A percentile compares a stretch with the other conserved stretches of the same genome.
Conservation (phyloP, 2,329 filamentous ascomycete species). For the Fusarium veterinarium region DNA sequence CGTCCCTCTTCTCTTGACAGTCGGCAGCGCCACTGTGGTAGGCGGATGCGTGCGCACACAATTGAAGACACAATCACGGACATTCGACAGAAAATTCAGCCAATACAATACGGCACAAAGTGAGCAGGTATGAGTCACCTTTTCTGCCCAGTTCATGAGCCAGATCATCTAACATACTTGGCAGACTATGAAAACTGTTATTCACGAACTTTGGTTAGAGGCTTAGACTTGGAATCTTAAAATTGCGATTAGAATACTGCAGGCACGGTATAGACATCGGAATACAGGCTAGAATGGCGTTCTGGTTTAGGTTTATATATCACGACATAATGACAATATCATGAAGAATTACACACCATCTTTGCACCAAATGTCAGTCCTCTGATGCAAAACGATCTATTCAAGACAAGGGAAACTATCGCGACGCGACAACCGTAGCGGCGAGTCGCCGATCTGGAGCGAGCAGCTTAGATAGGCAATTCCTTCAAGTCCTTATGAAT, state of each 20-base stretch:
- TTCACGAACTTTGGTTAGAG: constrained; percentile 28
- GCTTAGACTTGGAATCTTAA: neutral
- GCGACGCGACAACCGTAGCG: neutral
- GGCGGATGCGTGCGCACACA: constrained; percentile 28
- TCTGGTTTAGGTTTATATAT: neutral
- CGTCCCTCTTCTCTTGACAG: constrained; percentile 38
- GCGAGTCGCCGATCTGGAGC: accelerated
- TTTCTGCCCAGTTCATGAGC: neutral
- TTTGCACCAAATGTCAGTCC: accelerated
- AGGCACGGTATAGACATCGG: neutral
- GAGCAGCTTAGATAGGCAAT: neutral
- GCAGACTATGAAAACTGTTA: constrained; percentile 2
- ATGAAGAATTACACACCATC: neutral
- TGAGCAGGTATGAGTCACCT: constrained; percentile 29
- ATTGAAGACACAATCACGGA: constrained; percentile 28
- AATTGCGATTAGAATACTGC: neutral
- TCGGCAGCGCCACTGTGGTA: constrained; percentile 37
- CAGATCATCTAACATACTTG: constrained; percentile 17
- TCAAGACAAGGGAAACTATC: accelerated
- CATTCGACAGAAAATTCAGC: constrained; percentile 40
- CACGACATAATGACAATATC: neutral
- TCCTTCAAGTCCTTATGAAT: constrained; percentile 14
- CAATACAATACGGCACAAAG: constrained; percentile 40
- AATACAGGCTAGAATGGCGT: neutral
- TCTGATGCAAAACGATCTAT: neutral